phyloP scores from a whole-genome alignment of 768 basidiomycete genomes.

The Naganishia kalamii region DNA sequence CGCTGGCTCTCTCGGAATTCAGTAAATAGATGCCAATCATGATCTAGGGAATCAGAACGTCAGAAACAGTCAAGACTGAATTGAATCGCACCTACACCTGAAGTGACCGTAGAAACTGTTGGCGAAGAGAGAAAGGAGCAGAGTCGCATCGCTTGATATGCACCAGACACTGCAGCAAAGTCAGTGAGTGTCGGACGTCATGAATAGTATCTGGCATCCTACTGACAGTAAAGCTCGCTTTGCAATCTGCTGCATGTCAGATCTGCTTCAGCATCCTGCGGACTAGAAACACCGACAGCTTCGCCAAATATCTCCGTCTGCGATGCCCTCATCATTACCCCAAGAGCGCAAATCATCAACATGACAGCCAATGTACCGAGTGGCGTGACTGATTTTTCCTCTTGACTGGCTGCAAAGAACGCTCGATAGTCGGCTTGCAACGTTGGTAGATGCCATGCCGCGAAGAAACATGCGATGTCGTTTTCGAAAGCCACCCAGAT shows the following conservation, averaged over 20 bases:
- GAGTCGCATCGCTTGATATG: constrained; percentile 43
- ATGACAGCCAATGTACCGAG: constrained; percentile 36
- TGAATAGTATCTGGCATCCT: background rate
- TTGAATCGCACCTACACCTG: constrained; percentile 24
- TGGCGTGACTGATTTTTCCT: constrained; percentile 40
- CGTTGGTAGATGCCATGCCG: constrained; percentile 42
- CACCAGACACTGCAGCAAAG: constrained; percentile 39
- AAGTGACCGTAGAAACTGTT: constrained; percentile 37
- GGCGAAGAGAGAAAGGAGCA: constrained; percentile 44
- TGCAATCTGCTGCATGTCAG: constrained; percentile 41
- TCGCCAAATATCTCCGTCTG: constrained; percentile 38
- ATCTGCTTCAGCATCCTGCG: constrained; percentile 32
- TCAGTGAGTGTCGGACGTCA: background rate
- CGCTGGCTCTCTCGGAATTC: constrained; percentile 38
- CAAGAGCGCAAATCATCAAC: constrained; percentile 43
- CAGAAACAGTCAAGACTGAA: background rate
- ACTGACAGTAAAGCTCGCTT: constrained; percentile 43
- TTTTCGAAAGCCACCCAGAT: constrained; percentile 36
- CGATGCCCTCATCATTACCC: constrained; percentile 41
- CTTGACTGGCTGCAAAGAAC: constrained; percentile 36
- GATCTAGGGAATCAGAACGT: constrained; percentile 16
- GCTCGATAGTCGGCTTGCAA: constrained; percentile 36
- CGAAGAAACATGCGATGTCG: constrained; percentile 38
- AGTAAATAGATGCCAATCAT: constrained; percentile 41
- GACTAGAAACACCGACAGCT: background rate